Evolutionary conservation across 2,329 filamentous ascomycete genomes (phyloP), one percentile per base, ranked within the genome.

Genomic region (Aspergillus sojae): DNA sequence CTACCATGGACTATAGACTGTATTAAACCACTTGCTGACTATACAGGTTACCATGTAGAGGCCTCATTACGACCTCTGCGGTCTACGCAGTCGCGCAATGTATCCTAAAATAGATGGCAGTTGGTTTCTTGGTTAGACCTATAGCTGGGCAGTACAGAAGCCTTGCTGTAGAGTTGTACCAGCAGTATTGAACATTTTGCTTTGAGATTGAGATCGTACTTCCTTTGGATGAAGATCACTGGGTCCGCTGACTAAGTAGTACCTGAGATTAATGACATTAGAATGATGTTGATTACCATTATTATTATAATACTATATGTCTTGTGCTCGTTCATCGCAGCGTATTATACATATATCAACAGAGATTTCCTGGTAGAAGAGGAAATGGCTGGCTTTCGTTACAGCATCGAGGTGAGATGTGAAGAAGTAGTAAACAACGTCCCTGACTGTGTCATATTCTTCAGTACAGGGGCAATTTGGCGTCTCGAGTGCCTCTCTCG

Each of bases 391-490:
- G 30, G 52, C 34, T 55, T 55, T 54, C 52, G 30, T 54, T 7
- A 54, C 21, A 39, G 52, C 52, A 12, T 55, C n/a, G 52, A 36
- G n/a, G 30, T 23, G 32, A 55, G 30, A 34, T n/a, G 21, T 28
- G 12, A 16, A 34, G 19, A 34, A 10, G 50, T 19, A 53, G n/a
- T 11, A 21, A 34, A 30, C 4, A 5, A 3, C 10, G 19, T 36
- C 30, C 52, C 52, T 32, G 7, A 21, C 28, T 36, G 28, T 14
- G 16, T 26, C 34, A 19, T 5, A 11, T 19, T 10, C 39, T 48
- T 66, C 85, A 92, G 77, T 89, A 84, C 72, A 94, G 80, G 61
- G 88, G 85, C 62, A 85, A 71, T 80, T 93, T 92, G 67, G 89
- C 86, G 77, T 94, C 92, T 67, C 88, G 84, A 14, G 89, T 90